Conservation (phyloP, 768 basidiomycete genomes). For the Kwoniella shandongensis region DNA sequence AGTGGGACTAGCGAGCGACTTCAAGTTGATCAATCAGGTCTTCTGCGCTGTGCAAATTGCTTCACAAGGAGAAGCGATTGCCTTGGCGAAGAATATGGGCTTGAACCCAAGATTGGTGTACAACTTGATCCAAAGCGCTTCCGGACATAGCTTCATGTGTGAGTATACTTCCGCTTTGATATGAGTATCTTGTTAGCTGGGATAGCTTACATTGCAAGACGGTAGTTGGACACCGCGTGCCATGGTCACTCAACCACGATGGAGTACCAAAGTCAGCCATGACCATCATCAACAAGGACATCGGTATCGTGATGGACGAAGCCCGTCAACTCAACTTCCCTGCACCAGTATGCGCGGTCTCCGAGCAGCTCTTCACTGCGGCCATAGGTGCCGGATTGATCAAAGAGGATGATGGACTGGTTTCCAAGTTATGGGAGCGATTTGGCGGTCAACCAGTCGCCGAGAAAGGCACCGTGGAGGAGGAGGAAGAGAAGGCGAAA, state of each 20-base stretch:
- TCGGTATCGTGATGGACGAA: constrained; percentile 50
- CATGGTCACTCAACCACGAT: constrained; percentile 38
- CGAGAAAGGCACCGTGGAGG: constrained; percentile 29
- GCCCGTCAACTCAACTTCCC: constrained; percentile 34
- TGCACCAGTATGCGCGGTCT: constrained; percentile 30
- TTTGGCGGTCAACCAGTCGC: constrained; percentile 33
- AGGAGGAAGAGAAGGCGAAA: constrained; percentile 31
- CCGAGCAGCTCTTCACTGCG: constrained; percentile 37
- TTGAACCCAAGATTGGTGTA: constrained; percentile 41
- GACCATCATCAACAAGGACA: constrained; percentile 47
- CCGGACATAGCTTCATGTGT: constrained; percentile 48
- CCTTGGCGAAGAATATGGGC: constrained; percentile 35
- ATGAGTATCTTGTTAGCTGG: background rate
- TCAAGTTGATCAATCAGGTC: constrained; percentile 50
- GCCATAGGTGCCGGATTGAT: constrained; percentile 35
- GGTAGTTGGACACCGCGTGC: constrained; percentile 37
- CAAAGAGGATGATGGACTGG: constrained; percentile 36
- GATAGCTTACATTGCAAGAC: background rate
- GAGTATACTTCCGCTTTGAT: constrained; percentile 5
- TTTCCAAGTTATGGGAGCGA: constrained; percentile 34
- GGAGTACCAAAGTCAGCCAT: constrained; percentile 45
- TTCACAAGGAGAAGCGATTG: constrained; percentile 35
- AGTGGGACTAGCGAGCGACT: constrained; percentile 39
- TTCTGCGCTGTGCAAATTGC: constrained; percentile 43
- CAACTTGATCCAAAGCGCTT: constrained; percentile 31